These are phyloP conservation scores for Ricinus communis DNA, from an alignment of 345 rosid genomes.

Conservation along the genomic window DNA sequence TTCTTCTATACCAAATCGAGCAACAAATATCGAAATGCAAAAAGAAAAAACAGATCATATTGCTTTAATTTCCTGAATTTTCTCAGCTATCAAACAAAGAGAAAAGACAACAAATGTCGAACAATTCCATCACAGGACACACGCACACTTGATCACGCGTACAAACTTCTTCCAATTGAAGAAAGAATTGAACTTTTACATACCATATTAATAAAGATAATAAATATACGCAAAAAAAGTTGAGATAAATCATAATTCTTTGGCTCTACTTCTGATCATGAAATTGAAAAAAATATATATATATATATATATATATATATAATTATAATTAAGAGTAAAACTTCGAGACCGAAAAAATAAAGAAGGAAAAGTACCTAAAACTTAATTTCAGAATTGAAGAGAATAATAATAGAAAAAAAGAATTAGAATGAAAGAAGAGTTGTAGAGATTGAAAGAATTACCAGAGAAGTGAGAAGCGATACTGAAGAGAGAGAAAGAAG, in stretches of 20 bases:
- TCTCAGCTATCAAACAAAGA: neutral
- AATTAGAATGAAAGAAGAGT: no score
- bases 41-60: no score
- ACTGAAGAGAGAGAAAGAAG: neutral
- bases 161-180: no score
- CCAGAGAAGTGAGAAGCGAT: neutral
- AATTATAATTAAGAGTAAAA: no score
- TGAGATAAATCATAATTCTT: neutral
- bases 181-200: no score
- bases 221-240: neutral
- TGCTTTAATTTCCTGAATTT: neutral
- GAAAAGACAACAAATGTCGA: neutral
- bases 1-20: no score
- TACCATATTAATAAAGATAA: no score
- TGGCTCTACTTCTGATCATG: neutral
- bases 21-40: no score
- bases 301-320: no score
- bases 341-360: no score
- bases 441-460: neutral
- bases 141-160: neutral
- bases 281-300: neutral
- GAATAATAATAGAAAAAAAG: neutral
- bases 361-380: neutral
- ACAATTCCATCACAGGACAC: neutral
- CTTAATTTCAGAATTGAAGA: no score